phyloP scores from a whole-genome alignment of 306 rosid genomes.

The Cucurbita pepo region DNA sequence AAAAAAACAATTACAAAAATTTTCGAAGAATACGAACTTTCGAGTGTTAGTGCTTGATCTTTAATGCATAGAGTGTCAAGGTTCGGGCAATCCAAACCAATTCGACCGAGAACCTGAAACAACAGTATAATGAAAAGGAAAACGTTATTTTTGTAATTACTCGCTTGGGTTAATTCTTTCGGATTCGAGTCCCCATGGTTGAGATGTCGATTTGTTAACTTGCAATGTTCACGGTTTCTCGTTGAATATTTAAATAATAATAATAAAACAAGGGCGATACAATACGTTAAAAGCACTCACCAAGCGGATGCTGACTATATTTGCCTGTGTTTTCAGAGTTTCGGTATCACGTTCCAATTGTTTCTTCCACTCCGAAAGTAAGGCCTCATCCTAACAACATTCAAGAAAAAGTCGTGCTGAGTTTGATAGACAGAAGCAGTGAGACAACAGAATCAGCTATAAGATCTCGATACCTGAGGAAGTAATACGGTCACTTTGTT shows the following conservation, averaged over 20 bases:
- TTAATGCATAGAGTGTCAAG: slow-evolving; percentile 54
- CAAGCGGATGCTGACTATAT: slow-evolving; percentile 45
- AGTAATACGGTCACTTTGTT: slow-evolving; percentile 68
- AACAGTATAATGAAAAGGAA: slow-evolving; percentile 7
- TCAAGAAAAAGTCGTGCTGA: neutral
- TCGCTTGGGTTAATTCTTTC: neutral
- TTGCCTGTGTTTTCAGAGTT: slow-evolving; percentile 70
- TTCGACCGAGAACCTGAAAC: slow-evolving; percentile 66
- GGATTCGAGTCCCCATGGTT: neutral
- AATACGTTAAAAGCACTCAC: slow-evolving; percentile 30
- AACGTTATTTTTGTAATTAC: neutral
- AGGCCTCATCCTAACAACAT: slow-evolving; percentile 47
- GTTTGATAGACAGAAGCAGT: neutral
- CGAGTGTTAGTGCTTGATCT: slow-evolving; percentile 65
- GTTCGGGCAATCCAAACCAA: slow-evolving; percentile 69
- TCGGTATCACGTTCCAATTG: slow-evolving; percentile 71
- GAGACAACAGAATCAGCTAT: neutral
- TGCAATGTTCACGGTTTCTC: neutral
- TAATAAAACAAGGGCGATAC: neutral
- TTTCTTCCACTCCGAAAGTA: slow-evolving; percentile 81
- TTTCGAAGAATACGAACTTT: slow-evolving; percentile 30
- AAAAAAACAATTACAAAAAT: neutral
- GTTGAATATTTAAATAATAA: too few species aligned
- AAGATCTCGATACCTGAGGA: slow-evolving; percentile 54
- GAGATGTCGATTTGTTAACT: neutral